Evolutionary conservation across 1,284 basidiomycete species (phyloP).

Genomic region (Kalmanozyma brasiliensis): DNA sequence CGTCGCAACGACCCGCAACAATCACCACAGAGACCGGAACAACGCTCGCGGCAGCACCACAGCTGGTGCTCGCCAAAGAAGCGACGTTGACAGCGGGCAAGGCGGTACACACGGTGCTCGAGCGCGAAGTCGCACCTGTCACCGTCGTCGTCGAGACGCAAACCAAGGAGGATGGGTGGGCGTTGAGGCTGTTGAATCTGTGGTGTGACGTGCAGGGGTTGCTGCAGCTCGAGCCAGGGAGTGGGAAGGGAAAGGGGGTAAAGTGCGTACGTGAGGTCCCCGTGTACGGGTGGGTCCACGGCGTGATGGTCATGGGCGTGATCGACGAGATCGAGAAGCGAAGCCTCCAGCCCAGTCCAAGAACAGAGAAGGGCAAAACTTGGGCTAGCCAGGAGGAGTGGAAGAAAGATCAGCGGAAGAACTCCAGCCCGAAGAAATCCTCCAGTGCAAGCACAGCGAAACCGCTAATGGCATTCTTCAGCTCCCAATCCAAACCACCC

Average conservation of each 20-base stretch:
- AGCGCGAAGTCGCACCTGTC: slow-evolving; percentile 77
- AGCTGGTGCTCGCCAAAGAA: slow-evolving; percentile 40
- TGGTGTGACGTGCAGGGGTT: slow-evolving; percentile 36
- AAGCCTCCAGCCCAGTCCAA: background rate
- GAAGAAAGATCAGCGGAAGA: slow-evolving; percentile 40
- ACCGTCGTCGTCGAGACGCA: slow-evolving; percentile 70
- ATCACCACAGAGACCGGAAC: slow-evolving; percentile 55
- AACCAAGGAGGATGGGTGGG: slow-evolving; percentile 79
- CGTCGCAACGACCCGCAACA: slow-evolving; percentile 41
- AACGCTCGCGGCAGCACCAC: slow-evolving; percentile 32
- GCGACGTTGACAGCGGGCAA: slow-evolving; percentile 27
- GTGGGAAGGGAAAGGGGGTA: slow-evolving; percentile 8
- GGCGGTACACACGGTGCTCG: slow-evolving; percentile 81
- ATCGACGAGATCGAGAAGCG: slow-evolving; percentile 59
- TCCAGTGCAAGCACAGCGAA: slow-evolving; percentile 4
- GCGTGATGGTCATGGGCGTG: slow-evolving; percentile 57
- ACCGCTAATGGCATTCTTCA: slow-evolving; percentile 25
- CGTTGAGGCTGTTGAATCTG: slow-evolving; percentile 72
- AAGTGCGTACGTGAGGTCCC: slow-evolving; percentile 56
- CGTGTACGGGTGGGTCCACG: slow-evolving; percentile 58
- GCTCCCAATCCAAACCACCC: slow-evolving; percentile 1
- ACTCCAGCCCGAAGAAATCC: slow-evolving; percentile 22
- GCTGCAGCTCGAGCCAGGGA: slow-evolving; percentile 6
- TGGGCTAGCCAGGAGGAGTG: slow-evolving; percentile 56
- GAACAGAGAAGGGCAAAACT: background rate